phyloP scores from a whole-genome alignment of 2,329 filamentous ascomycete species.

The Colletotrichum scovillei region DNA sequence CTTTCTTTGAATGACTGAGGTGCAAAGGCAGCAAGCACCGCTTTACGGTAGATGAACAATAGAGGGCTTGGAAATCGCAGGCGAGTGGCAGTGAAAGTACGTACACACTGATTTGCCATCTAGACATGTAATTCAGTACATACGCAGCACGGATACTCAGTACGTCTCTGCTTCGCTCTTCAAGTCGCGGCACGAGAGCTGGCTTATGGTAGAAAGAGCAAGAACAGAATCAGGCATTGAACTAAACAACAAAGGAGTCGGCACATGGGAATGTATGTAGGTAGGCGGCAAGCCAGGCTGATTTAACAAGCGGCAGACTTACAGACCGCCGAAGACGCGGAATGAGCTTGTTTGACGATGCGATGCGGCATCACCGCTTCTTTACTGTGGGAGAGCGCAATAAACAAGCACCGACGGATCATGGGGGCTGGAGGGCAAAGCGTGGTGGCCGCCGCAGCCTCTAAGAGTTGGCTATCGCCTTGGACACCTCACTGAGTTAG shows the following conservation, averaged over 20 bases:
- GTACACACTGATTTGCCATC: background rate
- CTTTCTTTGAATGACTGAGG: background rate
- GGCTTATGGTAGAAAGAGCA: background rate
- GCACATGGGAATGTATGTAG: background rate
- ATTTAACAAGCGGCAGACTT: background rate
- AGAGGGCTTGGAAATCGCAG: no score
- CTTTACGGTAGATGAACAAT: no score
- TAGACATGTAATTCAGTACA: background rate
- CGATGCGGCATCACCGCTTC: background rate
- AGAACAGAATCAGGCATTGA: background rate
- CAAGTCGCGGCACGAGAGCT: background rate
- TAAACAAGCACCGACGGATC: background rate
- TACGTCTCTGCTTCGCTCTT: background rate
- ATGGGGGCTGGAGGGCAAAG: no score
- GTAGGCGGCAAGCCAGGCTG: background rate
- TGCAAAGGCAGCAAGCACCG: background rate
- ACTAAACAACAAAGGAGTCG: background rate
- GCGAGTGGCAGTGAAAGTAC: constrained; percentile 16
- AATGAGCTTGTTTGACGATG: background rate
- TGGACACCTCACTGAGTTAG: no score
- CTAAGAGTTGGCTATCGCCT: no score
- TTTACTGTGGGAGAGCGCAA: no score
- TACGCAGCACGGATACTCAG: no score
- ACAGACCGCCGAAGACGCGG: background rate
- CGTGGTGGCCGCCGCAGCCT: no score